phyloP scores from a whole-genome alignment of 176 grass and related monocot genomes.

The Luzula sylvatica region DNA sequence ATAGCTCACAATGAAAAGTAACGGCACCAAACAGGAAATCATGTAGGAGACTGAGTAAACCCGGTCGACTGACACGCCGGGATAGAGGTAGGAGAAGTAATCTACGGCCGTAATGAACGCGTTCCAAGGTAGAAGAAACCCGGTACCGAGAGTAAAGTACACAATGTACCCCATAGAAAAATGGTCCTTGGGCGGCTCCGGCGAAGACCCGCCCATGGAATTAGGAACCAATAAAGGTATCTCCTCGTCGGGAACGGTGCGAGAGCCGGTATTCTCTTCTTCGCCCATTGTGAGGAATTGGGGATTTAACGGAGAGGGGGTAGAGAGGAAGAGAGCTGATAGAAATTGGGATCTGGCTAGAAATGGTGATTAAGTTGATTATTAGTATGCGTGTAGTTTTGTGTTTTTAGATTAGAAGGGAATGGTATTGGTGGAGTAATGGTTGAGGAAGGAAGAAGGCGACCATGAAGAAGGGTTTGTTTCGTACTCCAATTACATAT shows the following conservation, averaged over 20 bases:
- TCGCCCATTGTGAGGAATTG: conserved; percentile 10
- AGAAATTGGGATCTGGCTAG: too few species aligned
- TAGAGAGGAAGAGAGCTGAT: not conserved
- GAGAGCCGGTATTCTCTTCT: conserved; percentile 7
- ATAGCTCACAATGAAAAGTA: conserved; percentile 64
- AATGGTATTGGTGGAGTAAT: too few species aligned
- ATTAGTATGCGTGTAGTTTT: too few species aligned
- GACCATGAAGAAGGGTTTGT: too few species aligned
- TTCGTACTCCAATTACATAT: too few species aligned
- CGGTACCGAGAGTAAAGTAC: conserved; percentile 73
- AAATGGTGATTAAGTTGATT: too few species aligned
- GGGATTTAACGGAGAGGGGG: too few species aligned
- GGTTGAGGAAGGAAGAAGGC: too few species aligned
- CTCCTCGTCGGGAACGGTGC: conserved; percentile 10
- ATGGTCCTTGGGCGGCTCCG: conserved; percentile 26
- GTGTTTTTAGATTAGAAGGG: too few species aligned
- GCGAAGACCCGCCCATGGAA: not conserved
- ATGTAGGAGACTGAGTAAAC: conserved; percentile 87
- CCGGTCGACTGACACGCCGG: conserved; percentile 53
- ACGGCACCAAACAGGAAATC: conserved; percentile 41
- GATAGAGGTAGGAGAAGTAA: conserved; percentile 96
- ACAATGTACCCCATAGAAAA: conserved; percentile 52
- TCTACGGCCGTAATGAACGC: conserved; percentile 98
- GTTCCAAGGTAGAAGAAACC: conserved; percentile 94
- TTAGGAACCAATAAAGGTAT: not conserved